Percentiles rank a stretch among this genome's conserved stretches.
These are phyloP conservation scores for Zygosaccharomyces gambellarensis DNA, from an alignment of 805 yeast genomes.

Conservation along the genomic window DNA sequence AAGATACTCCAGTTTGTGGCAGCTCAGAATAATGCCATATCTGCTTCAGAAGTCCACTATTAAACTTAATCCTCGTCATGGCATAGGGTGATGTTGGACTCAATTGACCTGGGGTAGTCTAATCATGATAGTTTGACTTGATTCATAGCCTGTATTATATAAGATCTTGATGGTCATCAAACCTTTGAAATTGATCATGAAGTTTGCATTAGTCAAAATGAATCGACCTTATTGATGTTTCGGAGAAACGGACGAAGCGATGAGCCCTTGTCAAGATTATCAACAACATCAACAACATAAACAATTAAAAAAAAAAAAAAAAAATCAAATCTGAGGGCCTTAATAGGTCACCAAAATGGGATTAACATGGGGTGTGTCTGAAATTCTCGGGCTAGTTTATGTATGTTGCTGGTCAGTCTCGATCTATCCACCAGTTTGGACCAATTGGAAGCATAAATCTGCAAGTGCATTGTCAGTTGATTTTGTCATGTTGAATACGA, in stretches of 20 bases:
- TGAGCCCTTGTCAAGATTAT: background rate
- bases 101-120: background rate
- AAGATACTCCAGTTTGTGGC: slow-evolving; percentile 78
- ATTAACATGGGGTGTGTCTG: slow-evolving; percentile 12
- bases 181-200: background rate
- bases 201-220: background rate
- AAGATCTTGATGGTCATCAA: background rate
- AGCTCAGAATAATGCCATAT: slow-evolving; percentile 54
- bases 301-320: background rate
- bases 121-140: background rate
- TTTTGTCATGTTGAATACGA: slow-evolving; percentile 41
- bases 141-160: background rate
- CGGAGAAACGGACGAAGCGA: slow-evolving; percentile 1
- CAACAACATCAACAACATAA: background rate
- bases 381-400: slow-evolving; percentile 35
- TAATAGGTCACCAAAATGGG: background rate
- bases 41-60: slow-evolving; percentile 45
- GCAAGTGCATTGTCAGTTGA: slow-evolving; percentile 50
- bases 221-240: background rate
- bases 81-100: background rate
- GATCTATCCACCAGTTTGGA: slow-evolving; percentile 45
- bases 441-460: slow-evolving; percentile 38
- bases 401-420: slow-evolving; percentile 44
- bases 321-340: background rate
- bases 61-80: slow-evolving; percentile 4